Percentiles rank a stretch among this genome's conserved stretches.
These are phyloP conservation scores for Gillenia trifoliata DNA, from an alignment of 306 rosid genomes.

Conservation along the genomic window DNA sequence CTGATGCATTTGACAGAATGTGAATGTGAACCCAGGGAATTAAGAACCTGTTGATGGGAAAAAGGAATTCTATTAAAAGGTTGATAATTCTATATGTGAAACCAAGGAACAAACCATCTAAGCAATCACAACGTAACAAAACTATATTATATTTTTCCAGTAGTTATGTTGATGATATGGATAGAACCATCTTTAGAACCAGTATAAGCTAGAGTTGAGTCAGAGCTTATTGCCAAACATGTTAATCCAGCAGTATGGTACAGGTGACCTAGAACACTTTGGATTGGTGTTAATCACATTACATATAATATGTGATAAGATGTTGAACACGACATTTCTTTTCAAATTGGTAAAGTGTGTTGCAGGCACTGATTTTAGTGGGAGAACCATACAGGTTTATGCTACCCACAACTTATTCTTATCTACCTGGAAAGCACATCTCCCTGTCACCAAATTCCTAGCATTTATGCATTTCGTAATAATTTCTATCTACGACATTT, in stretches of 20 bases:
- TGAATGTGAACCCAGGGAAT: constrained; percentile 51
- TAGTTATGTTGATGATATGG: constrained; percentile 62
- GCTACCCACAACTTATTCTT: constrained; percentile 11
- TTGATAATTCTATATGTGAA: not conserved
- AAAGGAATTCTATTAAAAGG: constrained; percentile 15
- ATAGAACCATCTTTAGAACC: constrained; percentile 83
- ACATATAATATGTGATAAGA: too few species aligned
- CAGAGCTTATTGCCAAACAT: constrained; percentile 68
- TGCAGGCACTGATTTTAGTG: not conserved
- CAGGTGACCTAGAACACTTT: constrained; percentile 65
- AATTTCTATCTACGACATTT: not conserved
- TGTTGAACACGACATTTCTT: not conserved
- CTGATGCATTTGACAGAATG: constrained; percentile 76
- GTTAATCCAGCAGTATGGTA: constrained; percentile 77
- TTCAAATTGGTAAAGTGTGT: not conserved
- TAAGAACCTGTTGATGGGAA: constrained; percentile 60
- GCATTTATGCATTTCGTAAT: not conserved
- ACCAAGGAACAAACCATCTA: not conserved
- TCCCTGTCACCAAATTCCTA: constrained; percentile 20
- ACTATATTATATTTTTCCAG: constrained; percentile 57
- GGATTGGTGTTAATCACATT: too few species aligned
- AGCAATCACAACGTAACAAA: constrained; percentile 11
- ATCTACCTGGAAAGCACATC: constrained; percentile 22
- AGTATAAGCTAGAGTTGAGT: constrained; percentile 64
- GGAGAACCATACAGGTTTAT: not conserved